Conservation (phyloP, 306 rosid genomes). For the Cucurbita moschata region DNA sequence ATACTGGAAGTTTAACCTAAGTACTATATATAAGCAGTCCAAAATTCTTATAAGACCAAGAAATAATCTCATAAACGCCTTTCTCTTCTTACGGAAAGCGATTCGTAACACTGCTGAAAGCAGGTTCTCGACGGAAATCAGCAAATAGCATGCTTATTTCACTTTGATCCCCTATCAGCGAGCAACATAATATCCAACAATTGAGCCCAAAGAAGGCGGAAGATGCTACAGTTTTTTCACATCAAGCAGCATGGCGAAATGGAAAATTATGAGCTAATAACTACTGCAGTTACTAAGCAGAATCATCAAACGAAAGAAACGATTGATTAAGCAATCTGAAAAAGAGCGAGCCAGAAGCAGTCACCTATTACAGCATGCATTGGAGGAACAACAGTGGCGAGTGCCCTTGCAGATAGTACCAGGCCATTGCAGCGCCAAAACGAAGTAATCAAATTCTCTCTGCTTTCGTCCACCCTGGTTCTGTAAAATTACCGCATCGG, state of each 20-base stretch:
- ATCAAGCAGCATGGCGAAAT: not conserved
- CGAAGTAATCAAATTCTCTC: conserved; percentile 85
- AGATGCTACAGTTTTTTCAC: not conserved
- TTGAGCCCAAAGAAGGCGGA: not conserved
- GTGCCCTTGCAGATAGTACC: conserved; percentile 44
- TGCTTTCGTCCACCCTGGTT: conserved; percentile 8
- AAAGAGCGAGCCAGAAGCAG: not conserved
- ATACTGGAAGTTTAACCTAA: not conserved
- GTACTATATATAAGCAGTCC: not conserved
- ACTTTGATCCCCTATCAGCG: not conserved
- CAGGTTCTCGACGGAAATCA: not conserved
- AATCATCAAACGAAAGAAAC: not conserved
- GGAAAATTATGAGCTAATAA: not conserved
- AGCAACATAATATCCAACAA: not conserved
- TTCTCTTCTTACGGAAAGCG: too few species aligned
- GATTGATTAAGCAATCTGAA: not conserved
- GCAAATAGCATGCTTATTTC: not conserved
- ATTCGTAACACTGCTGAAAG: not conserved
- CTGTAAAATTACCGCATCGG: not conserved
- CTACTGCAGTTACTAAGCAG: not conserved
- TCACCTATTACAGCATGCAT: conserved; percentile 83
- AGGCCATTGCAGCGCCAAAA: conserved; percentile 80
- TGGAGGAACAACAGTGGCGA: conserved; percentile 46
- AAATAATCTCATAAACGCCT: not conserved
- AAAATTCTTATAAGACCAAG: not conserved